A percentile compares a stretch with the other conserved stretches of the same genome.
phyloP scores from a whole-genome alignment of 495 filamentous ascomycete genomes.

The Penicillium angulare region DNA sequence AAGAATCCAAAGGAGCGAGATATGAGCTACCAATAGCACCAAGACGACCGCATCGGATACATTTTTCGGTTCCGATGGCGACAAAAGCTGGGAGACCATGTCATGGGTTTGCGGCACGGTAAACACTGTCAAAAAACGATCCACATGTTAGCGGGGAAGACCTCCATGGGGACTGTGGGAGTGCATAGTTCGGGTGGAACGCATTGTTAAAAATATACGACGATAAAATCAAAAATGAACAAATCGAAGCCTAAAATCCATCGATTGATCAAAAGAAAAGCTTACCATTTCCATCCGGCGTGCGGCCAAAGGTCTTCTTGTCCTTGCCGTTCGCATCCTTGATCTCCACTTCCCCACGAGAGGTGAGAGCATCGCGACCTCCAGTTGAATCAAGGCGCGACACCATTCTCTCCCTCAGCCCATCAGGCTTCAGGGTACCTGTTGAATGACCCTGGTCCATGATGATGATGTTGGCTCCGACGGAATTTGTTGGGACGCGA shows the following conservation, averaged over 20 bases:
- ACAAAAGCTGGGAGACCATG: conserved; percentile 96
- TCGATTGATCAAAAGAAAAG: conserved; percentile 5
- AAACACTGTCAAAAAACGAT: conserved; percentile 65
- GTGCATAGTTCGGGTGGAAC: neutral
- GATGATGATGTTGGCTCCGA: conserved; percentile 26
- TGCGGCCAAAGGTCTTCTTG: conserved; percentile 85
- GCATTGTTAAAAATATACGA: no score
- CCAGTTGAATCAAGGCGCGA: conserved; percentile 35
- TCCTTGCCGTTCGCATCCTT: conserved; percentile 49
- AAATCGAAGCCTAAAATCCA: neutral
- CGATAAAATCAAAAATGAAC: no score
- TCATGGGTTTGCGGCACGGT: conserved; percentile 95
- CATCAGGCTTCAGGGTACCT: conserved; percentile 38
- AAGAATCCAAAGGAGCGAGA: conserved; percentile 67
- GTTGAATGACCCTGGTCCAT: conserved; percentile 48
- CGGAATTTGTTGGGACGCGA: conserved; percentile 11
- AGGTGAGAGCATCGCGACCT: conserved; percentile 32
- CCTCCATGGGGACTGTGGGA: conserved; percentile 1
- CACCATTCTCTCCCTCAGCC: conserved; percentile 45
- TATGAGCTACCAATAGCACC: conserved; percentile 72
- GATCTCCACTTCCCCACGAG: conserved; percentile 36
- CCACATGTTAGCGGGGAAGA: conserved; percentile 18
- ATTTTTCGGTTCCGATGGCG: conserved; percentile 94
- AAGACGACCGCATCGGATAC: conserved; percentile 79
- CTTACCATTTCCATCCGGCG: conserved; percentile 85